A percentile compares a stretch with the other conserved stretches of the same genome.
phyloP scores from a whole-genome alignment of 2,329 filamentous ascomycete genomes.

The Elsinoe ampelina region DNA sequence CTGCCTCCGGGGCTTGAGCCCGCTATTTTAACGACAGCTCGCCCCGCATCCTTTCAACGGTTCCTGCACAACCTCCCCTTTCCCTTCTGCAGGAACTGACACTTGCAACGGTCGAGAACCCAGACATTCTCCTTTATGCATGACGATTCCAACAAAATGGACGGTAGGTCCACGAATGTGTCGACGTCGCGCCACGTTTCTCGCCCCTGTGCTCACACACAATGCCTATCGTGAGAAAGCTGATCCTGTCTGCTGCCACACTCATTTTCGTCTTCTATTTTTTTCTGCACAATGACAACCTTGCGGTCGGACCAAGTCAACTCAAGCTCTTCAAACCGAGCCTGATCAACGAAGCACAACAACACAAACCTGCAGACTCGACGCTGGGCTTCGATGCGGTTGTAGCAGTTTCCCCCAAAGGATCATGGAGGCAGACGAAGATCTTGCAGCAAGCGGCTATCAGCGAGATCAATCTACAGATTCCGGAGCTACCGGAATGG shows the following conservation, averaged over 20 bases:
- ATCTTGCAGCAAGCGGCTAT: conserved; percentile 31
- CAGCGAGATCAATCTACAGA: conserved; percentile 30
- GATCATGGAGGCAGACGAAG: conserved; percentile 27
- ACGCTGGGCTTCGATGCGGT: conserved; percentile 27
- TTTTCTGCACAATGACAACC: background rate
- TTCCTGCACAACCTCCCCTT: background rate
- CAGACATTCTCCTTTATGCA: background rate
- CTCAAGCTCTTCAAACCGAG: background rate
- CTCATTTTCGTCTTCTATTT: conserved; percentile 7
- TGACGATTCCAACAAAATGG: background rate
- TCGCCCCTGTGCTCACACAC: background rate
- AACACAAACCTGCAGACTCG: background rate
- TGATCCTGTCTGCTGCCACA: background rate
- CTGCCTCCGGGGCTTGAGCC: no score
- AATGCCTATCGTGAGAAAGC: conserved; percentile 4
- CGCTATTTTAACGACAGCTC: no score
- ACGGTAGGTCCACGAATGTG: background rate
- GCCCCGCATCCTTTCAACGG: background rate
- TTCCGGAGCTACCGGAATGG: conserved; percentile 32
- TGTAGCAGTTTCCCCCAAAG: conserved; percentile 29
- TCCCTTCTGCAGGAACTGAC: background rate
- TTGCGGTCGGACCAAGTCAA: background rate
- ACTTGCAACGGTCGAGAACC: background rate
- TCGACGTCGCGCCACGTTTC: background rate
- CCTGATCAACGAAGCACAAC: background rate